A percentile compares a stretch with the other conserved stretches of the same genome.
These are phyloP conservation scores for Tagetes erecta DNA, from an alignment of 129 eudicot genomes.

Conservation along the genomic window DNA sequence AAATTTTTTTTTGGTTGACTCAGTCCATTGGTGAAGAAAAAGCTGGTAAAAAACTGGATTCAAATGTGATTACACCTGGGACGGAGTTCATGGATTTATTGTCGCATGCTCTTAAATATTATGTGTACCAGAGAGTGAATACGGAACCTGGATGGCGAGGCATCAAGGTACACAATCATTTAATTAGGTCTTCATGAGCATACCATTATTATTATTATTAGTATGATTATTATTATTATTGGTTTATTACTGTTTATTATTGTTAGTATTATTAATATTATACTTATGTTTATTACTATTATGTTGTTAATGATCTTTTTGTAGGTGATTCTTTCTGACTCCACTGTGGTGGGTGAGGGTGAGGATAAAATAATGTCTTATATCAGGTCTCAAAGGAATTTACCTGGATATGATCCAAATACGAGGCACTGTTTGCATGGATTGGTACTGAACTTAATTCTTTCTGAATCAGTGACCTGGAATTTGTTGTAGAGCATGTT, in stretches of 20 bases:
- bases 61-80: constrained; percentile 53
- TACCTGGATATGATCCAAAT: constrained; percentile 54
- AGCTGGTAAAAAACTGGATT: constrained; percentile 30
- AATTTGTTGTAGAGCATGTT: not conserved
- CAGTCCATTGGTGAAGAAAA: constrained; percentile 7
- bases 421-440: constrained; percentile 50
- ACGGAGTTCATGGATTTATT: constrained; percentile 46
- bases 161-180: constrained; percentile 34
- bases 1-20: constrained; percentile 2
- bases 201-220: too few relatives aligned
- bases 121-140: constrained; percentile 36
- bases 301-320: not conserved
- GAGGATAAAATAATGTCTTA: constrained; percentile 46
- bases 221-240: not conserved
- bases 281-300: not conserved
- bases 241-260: not conserved
- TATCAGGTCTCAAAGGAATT: constrained; percentile 46
- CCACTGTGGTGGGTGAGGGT: constrained; percentile 54
- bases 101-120: constrained; percentile 40
- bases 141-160: constrained; percentile 40
- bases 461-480: not conserved
- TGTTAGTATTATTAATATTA: not conserved
- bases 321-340: constrained; percentile 51
- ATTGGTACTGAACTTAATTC: constrained; percentile 25
- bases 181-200: not conserved